Evolutionary conservation across 768 basidiomycete genomes (phyloP).

Genomic region (Kwoniella dendrophila): DNA sequence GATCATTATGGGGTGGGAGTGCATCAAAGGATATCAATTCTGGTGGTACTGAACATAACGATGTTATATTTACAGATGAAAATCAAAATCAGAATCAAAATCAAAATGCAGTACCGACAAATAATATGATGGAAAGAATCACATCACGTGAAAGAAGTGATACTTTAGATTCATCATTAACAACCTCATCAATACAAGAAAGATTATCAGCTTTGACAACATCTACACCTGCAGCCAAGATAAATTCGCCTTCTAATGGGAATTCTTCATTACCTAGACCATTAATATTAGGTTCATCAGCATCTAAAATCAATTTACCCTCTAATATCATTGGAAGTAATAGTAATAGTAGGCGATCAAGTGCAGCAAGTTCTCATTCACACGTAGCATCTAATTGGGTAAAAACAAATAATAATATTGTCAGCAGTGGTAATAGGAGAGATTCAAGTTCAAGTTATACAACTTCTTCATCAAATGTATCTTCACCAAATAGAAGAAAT

Average conservation of each 20-base stretch:
- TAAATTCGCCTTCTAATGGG: neutral
- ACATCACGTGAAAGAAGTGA: slow-evolving; percentile 11
- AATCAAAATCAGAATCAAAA: neutral
- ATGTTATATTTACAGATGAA: neutral
- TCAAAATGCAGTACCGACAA: neutral
- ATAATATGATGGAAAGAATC: neutral
- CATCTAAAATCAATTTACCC: too few relatives aligned
- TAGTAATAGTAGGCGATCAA: too few relatives aligned
- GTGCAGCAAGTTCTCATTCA: neutral
- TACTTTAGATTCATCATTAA: slow-evolving; percentile 7
- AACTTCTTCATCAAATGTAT: neutral
- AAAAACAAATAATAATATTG: neutral
- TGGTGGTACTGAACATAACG: neutral
- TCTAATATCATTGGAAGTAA: too few relatives aligned
- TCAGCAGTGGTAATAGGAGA: too few relatives aligned
- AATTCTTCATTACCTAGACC: slow-evolving; percentile 17
- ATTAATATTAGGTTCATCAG: slow-evolving; percentile 9
- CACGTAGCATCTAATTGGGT: neutral
- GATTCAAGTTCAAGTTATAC: slow-evolving; percentile 9
- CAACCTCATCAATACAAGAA: slow-evolving; percentile 17
- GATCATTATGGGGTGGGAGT: slow-evolving; percentile 3
- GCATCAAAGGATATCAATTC: too few relatives aligned
- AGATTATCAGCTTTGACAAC: slow-evolving; percentile 11
- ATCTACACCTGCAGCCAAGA: neutral
- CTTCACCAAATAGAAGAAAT: slow-evolving; percentile 3